A percentile compares a stretch with the other conserved stretches of the same genome.
These are phyloP conservation scores for Dittrichia graveolens DNA, from an alignment of 129 eudicot species.

Conservation along the genomic window DNA sequence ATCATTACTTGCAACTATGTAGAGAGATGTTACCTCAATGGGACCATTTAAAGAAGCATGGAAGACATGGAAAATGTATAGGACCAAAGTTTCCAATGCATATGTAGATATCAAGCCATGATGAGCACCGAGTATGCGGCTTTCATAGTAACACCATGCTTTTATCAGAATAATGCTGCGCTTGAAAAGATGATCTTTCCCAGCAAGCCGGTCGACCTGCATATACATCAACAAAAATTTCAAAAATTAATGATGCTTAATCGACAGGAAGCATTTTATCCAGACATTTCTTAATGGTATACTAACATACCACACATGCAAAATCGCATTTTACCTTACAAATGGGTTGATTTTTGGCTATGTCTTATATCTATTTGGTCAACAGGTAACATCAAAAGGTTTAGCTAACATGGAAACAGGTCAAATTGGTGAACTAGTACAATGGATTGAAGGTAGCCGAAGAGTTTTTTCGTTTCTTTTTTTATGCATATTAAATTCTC, in stretches of 20 bases:
- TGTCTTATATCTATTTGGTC: neutral
- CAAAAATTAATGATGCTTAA: neutral
- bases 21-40: conserved; percentile 36
- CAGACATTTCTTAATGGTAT: neutral
- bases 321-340: no score
- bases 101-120: conserved; percentile 48
- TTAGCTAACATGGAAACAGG: neutral
- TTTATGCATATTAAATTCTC: neutral
- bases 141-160: conserved; percentile 65
- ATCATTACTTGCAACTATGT: conserved; percentile 1
- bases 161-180: conserved; percentile 59
- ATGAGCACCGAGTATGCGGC: conserved; percentile 46
- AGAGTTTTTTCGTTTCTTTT: neutral
- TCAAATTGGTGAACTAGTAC: neutral
- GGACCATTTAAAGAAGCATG: conserved; percentile 51
- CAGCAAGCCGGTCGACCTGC: conserved; percentile 61
- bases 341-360: no score
- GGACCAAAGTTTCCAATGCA: conserved; percentile 47
- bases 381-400: conserved; percentile 5
- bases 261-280: neutral
- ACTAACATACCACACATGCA: no score
- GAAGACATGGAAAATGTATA: conserved; percentile 53
- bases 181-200: conserved; percentile 57
- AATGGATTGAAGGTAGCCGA: neutral
- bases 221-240: neutral